Evolutionary conservation across 2,329 filamentous ascomycete genomes (phyloP), one percentile per base, ranked within the genome.

Genomic region (Fusarium drepaniforme): DNA sequence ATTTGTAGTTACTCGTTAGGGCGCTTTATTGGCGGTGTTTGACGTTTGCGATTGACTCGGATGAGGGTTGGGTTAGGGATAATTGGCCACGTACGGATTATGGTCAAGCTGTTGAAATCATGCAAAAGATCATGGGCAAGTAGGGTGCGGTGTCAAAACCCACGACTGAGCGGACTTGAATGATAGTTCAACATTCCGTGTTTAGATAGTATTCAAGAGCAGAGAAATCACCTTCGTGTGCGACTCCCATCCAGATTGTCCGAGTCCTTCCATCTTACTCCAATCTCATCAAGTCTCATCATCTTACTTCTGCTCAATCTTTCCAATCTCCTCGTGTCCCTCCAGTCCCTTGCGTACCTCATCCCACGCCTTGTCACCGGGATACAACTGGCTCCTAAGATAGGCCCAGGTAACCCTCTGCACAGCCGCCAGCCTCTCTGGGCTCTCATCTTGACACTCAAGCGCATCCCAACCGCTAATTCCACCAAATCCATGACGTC

Each of bases 401-500:
- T 76, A 80, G 0, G 79, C 72, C 78, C 69, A 79, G 0, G 74
- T 78, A 6, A 79, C 68, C 18, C 76, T 73, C 57, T 80, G 76
- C 28, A 78, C 73, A 0, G 70, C 53, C 0, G 71, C 76, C 37
- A 80, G 59, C 7, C 79, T 67, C 67, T 80, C 77, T 0, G 73
- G 51, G 15, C 69, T 72, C 33, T 80, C 79, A 8, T 80, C 78
- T 16, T 72, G 66, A 7, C 72, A 76, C 51, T 80, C 79, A 7
- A 68, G 53, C 0, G 79, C 78, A 23, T 80, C 75, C 79, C 79
- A 80, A 3, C 76, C 75, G 15, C 74, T 75, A 0, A 80, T 72
- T 1, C 79, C 79, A 3, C 79, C 79, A 30, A 80, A 79, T 0
- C 76, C 76, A 30, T 80, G 79, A 9, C 73, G 68, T 12, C 79